Evolutionary conservation across 805 yeast genomes (phyloP).

Genomic region (Wickerhamomyces ciferrii): DNA sequence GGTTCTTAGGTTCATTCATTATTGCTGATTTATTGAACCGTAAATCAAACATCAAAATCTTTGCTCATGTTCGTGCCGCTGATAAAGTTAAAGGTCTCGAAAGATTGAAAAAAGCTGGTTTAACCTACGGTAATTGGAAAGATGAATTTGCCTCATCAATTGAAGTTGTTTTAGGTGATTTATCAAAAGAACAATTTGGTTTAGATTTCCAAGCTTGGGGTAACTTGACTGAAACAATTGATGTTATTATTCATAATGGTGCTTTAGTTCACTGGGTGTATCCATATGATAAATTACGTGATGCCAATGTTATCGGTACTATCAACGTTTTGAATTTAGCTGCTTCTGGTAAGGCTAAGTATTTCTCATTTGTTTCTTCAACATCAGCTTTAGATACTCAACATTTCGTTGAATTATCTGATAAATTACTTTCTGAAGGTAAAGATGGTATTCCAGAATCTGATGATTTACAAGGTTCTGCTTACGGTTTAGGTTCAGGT

Average conservation of each 20-base stretch:
- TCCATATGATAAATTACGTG: slow-evolving; percentile 86
- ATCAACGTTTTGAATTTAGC: slow-evolving; percentile 74
- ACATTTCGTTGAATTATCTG: slow-evolving; percentile 74
- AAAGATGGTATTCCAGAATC: slow-evolving; percentile 71
- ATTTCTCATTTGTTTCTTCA: slow-evolving; percentile 88
- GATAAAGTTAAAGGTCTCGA: slow-evolving; percentile 64
- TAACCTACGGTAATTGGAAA: slow-evolving; percentile 66
- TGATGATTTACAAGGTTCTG: slow-evolving; percentile 80
- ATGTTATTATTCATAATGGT: slow-evolving; percentile 90
- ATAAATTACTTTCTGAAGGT: slow-evolving; percentile 58
- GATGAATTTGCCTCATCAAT: slow-evolving; percentile 52
- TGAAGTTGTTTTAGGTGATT: slow-evolving; percentile 77
- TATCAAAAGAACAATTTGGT: slow-evolving; percentile 73
- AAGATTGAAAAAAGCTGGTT: slow-evolving; percentile 70
- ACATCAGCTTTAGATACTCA: slow-evolving; percentile 90
- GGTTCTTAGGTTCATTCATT: slow-evolving; percentile 91
- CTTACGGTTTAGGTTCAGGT: slow-evolving; percentile 80
- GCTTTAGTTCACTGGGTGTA: slow-evolving; percentile 99
- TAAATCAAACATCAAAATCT: slow-evolving; percentile 49
- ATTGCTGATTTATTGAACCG: slow-evolving; percentile 70
- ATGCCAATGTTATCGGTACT: slow-evolving; percentile 88
- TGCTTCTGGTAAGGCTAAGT: slow-evolving; percentile 76
- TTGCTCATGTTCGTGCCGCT: slow-evolving; percentile 89
- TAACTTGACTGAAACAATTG: slow-evolving; percentile 52
- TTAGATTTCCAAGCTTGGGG: slow-evolving; percentile 52